These are phyloP conservation scores for Didymella segeticola DNA, from an alignment of 2,329 filamentous ascomycete species.

Conservation along the genomic window DNA sequence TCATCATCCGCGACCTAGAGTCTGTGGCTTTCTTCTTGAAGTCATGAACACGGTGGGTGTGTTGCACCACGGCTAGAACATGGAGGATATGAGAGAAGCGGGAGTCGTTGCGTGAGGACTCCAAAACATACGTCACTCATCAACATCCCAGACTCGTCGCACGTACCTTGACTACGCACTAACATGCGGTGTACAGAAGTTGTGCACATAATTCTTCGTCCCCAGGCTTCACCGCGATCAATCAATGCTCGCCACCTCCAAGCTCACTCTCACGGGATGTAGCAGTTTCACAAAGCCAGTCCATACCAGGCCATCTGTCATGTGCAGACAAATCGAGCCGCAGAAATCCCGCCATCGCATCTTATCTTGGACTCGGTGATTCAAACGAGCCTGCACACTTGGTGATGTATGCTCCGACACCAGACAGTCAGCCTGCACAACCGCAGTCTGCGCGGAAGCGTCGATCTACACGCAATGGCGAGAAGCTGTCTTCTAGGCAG, in stretches of 20 bases:
- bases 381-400: constrained; percentile 27
- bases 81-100: constrained; percentile 7
- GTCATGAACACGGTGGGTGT: neutral
- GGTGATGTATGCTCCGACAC: constrained; percentile 20
- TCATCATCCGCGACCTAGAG: neutral
- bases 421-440: neutral
- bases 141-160: constrained; percentile 2
- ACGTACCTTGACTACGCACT: constrained; percentile 1
- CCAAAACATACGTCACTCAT: constrained; percentile 23
- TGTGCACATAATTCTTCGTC: neutral
- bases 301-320: neutral
- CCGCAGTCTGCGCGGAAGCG: constrained; percentile 22
- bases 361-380: constrained; percentile 36
- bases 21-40: constrained; percentile 1
- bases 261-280: constrained; percentile 19
- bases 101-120: constrained; percentile 33
- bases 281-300: constrained; percentile 2
- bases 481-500: neutral
- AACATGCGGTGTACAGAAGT: constrained; percentile 1
- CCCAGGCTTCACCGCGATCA: constrained; percentile 39
- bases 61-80: constrained; percentile 13
- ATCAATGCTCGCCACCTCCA: constrained; percentile 20
- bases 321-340: neutral
- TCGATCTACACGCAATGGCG: constrained; percentile 2
- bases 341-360: constrained; percentile 36